Evolutionary conservation across 805 yeast species (phyloP).

Genomic region (Teunomyces tritomae): DNA sequence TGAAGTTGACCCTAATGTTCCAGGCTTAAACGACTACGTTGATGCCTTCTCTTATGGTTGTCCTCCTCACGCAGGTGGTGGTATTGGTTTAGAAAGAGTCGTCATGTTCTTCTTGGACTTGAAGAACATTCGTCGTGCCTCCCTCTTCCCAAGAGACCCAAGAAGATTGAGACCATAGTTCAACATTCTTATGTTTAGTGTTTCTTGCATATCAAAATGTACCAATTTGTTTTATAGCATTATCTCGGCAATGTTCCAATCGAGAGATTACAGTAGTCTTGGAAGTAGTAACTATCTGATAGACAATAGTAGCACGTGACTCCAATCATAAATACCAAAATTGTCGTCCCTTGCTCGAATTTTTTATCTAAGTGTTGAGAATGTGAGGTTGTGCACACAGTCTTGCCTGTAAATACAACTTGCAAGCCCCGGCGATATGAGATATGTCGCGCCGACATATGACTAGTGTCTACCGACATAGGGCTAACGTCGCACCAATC

Average conservation of each 20-base stretch:
- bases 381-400: no score
- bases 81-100: constrained; percentile 98
- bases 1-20: constrained; percentile 74
- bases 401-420: no score
- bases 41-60: constrained; percentile 94
- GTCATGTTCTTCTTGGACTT: constrained; percentile 96
- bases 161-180: constrained; percentile 79
- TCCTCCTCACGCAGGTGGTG: constrained; percentile 99
- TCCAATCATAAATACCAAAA: no score
- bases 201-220: neutral
- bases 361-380: no score
- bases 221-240: neutral
- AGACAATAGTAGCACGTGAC: no score
- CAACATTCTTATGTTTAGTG: neutral
- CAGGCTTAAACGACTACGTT: constrained; percentile 86
- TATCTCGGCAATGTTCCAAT: neutral
- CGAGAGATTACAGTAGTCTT: no score
- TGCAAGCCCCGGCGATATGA: no score
- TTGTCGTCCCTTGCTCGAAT: no score
- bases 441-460: no score
- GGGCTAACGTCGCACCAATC: no score
- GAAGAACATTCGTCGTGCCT: constrained; percentile 98
- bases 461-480: no score
- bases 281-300: no score
- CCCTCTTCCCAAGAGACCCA: constrained; percentile 98